phyloP scores from a whole-genome alignment of 306 rosid species.

The Mucuna pruriens region DNA sequence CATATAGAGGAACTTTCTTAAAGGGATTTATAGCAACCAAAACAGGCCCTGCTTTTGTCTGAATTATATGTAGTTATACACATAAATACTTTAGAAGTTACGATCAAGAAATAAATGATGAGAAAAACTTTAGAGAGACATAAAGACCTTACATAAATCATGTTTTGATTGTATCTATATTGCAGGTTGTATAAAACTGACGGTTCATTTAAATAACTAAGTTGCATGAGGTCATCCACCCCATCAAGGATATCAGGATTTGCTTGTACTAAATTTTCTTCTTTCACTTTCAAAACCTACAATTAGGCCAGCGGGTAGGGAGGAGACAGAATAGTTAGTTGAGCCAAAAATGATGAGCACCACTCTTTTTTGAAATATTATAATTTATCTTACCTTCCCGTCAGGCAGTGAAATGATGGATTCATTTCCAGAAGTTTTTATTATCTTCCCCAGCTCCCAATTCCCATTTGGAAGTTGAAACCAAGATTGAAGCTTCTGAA shows the following conservation, averaged over 20 bases:
- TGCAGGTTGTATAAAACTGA: slow-evolving; percentile 89
- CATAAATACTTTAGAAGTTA: slow-evolving; percentile 1
- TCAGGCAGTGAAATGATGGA: slow-evolving; percentile 71
- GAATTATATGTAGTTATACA: slow-evolving; percentile 40
- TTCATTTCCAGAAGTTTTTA: slow-evolving; percentile 64
- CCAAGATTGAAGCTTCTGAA: slow-evolving; percentile 90
- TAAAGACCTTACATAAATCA: slow-evolving; percentile 80
- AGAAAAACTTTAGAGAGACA: slow-evolving; percentile 21
- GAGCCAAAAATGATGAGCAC: slow-evolving; percentile 22
- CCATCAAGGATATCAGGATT: slow-evolving; percentile 98
- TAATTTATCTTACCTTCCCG: slow-evolving; percentile 64
- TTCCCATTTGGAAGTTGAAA: slow-evolving; percentile 86
- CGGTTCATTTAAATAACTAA: slow-evolving; percentile 92
- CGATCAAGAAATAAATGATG: slow-evolving; percentile 12
- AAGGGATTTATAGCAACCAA: slow-evolving; percentile 95
- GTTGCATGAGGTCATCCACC: slow-evolving; percentile 98
- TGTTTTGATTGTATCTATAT: slow-evolving; percentile 82
- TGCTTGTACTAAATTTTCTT: slow-evolving; percentile 75
- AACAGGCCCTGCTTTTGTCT: slow-evolving; percentile 98
- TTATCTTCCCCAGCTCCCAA: slow-evolving; percentile 79
- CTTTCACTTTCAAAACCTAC: slow-evolving; percentile 78
- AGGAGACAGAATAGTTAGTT: neutral
- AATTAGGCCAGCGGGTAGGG: neutral
- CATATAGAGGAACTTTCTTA: slow-evolving; percentile 85
- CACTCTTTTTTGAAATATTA: slow-evolving; percentile 18